Conservation (phyloP, 2,329 filamentous ascomycete genomes). For the Eutypella sp. region DNA sequence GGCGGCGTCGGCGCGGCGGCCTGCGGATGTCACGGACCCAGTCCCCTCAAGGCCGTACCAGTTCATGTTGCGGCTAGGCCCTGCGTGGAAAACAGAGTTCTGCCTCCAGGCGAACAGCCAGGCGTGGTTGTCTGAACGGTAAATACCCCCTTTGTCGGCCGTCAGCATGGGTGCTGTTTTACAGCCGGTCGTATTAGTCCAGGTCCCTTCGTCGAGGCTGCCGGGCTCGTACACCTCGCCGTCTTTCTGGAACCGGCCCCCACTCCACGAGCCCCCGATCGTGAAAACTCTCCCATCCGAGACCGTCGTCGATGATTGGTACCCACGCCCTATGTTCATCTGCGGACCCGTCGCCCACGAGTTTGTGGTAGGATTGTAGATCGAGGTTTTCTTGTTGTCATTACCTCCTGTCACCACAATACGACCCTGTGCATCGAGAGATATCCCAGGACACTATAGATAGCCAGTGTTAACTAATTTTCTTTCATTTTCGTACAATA, state of each 20-base stretch:
- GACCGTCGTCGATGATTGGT: slow-evolving; percentile 45
- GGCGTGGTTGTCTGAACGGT: slow-evolving; percentile 46
- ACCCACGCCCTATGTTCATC: slow-evolving; percentile 45
- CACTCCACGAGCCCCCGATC: slow-evolving; percentile 54
- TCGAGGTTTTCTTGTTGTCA: slow-evolving; percentile 41
- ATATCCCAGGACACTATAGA: slow-evolving; percentile 46
- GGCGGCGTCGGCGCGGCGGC: slow-evolving; percentile 34
- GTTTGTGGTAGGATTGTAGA: slow-evolving; percentile 37
- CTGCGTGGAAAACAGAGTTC: slow-evolving; percentile 45
- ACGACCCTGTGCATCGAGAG: slow-evolving; percentile 40
- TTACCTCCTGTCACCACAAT: slow-evolving; percentile 52
- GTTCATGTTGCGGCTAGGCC: slow-evolving; percentile 39
- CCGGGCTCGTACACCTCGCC: slow-evolving; percentile 50
- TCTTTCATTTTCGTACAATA: too few species aligned
- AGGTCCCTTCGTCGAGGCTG: slow-evolving; percentile 36
- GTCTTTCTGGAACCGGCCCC: slow-evolving; percentile 45
- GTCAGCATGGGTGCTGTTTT: slow-evolving; percentile 47
- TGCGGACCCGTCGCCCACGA: slow-evolving; percentile 34
- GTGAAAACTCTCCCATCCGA: slow-evolving; percentile 52
- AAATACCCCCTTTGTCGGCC: slow-evolving; percentile 36
- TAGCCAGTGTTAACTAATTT: too few species aligned
- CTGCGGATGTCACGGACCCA: slow-evolving; percentile 36
- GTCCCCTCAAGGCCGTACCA: slow-evolving; percentile 43
- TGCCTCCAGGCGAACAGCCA: slow-evolving; percentile 49
- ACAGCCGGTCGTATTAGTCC: slow-evolving; percentile 39